These are phyloP conservation scores for Zanthoxylum bungeanum DNA, from an alignment of 345 rosid genomes.

Conservation along the genomic window DNA sequence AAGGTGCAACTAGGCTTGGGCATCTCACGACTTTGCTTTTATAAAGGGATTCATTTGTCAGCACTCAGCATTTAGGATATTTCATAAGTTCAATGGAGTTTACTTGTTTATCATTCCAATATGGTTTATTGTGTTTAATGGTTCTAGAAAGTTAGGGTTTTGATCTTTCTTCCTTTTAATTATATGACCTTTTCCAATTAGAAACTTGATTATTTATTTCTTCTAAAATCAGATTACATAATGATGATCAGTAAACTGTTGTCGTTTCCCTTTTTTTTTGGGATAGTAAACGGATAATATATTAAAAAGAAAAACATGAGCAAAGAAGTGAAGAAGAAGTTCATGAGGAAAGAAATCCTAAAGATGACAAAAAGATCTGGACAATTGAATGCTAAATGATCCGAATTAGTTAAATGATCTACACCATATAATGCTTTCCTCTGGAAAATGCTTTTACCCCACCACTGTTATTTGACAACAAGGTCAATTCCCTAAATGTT, in stretches of 20 bases:
- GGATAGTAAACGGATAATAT: too few relatives aligned
- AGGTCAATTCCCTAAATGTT: background rate
- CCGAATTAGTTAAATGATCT: too few relatives aligned
- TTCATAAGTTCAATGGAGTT: background rate
- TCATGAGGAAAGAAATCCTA: too few relatives aligned
- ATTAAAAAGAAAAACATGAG: too few relatives aligned
- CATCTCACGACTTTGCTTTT: background rate
- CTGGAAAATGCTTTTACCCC: background rate
- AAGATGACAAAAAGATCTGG: too few relatives aligned
- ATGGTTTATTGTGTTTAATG: background rate
- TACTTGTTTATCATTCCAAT: background rate
- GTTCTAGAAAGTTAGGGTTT: background rate
- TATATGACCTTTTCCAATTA: background rate
- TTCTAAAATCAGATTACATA: background rate
- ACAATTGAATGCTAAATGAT: too few relatives aligned
- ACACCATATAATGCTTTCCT: background rate
- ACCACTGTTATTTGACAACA: background rate
- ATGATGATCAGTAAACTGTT: background rate
- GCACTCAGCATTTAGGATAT: background rate
- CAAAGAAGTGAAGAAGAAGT: too few relatives aligned
- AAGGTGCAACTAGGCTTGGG: background rate
- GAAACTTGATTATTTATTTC: background rate
- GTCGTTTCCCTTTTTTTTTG: too few relatives aligned
- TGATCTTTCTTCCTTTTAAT: background rate
- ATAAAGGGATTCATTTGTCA: background rate